Conservation (phyloP, 768 basidiomycete species). For the Psilocybe tampanensis region DNA sequence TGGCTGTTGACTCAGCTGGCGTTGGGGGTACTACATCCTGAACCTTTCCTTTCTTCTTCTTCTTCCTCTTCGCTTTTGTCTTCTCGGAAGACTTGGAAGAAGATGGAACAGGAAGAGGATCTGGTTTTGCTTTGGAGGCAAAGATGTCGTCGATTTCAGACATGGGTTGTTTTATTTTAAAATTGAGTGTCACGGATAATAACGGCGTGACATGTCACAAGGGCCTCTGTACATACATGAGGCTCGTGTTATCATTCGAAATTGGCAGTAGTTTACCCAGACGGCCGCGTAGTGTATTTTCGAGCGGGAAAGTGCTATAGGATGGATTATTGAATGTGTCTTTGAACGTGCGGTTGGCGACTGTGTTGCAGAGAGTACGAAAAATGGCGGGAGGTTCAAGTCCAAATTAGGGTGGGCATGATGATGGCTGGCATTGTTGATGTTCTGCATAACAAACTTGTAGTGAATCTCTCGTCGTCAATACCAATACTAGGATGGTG, state of each 20-base stretch:
- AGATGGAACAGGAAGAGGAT: constrained; percentile 26
- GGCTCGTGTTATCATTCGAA: background rate
- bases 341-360: background rate
- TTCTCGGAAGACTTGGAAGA: constrained; percentile 30
- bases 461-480: background rate
- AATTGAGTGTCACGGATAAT: constrained; percentile 10
- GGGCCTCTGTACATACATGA: background rate
- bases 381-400: background rate
- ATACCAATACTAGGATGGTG: constrained; percentile 29
- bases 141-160: constrained; percentile 91
- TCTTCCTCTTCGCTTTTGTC: constrained; percentile 54
- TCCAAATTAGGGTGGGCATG: constrained; percentile 3
- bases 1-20: constrained; percentile 10
- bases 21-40: background rate
- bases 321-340: background rate
- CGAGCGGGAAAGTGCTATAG: background rate
- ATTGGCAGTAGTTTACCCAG: background rate
- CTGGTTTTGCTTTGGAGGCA: constrained; percentile 45
- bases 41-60: constrained; percentile 35
- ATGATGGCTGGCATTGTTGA: constrained; percentile 9
- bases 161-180: constrained; percentile 33
- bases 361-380: background rate
- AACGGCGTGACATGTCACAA: background rate
- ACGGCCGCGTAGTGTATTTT: background rate
- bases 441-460: constrained; percentile 12